Conservation (phyloP, 768 basidiomycete species). For the Trametes meyenii region DNA sequence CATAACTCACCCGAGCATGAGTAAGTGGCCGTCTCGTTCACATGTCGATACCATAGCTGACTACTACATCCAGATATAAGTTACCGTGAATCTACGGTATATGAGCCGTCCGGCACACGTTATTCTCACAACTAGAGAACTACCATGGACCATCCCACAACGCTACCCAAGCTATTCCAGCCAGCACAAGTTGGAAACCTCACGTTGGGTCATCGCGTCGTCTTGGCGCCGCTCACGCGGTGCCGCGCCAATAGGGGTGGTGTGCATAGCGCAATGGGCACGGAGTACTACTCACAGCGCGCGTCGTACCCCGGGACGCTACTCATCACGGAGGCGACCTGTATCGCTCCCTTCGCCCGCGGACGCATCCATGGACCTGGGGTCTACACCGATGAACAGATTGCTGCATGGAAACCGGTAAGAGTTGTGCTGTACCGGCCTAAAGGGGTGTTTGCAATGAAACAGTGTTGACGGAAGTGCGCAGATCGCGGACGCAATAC, state of each 20-base stretch:
- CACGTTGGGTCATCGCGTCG: not conserved
- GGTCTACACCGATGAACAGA: slow-evolving; percentile 49
- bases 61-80: no score
- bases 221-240: slow-evolving; percentile 24
- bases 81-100: no score
- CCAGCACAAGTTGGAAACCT: not conserved
- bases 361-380: slow-evolving; percentile 44
- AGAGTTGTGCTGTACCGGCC: not conserved
- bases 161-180: slow-evolving; percentile 1
- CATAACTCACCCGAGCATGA: no score
- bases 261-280: slow-evolving; percentile 39
- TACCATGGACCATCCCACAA: not conserved
- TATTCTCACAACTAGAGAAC: not conserved
- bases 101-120: no score
- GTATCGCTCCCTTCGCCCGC: slow-evolving; percentile 37
- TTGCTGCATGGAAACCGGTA: slow-evolving; percentile 46
- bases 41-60: no score
- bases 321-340: slow-evolving; percentile 55
- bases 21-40: no score
- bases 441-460: not conserved
- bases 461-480: not conserved
- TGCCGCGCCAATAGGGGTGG: slow-evolving; percentile 38
- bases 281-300: slow-evolving; percentile 51
- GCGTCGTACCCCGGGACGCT: slow-evolving; percentile 49
- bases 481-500: slow-evolving; percentile 60